Evolutionary conservation across 176 grass and related monocot species (phyloP).

Genomic region (Tillandsia fasciculata): DNA sequence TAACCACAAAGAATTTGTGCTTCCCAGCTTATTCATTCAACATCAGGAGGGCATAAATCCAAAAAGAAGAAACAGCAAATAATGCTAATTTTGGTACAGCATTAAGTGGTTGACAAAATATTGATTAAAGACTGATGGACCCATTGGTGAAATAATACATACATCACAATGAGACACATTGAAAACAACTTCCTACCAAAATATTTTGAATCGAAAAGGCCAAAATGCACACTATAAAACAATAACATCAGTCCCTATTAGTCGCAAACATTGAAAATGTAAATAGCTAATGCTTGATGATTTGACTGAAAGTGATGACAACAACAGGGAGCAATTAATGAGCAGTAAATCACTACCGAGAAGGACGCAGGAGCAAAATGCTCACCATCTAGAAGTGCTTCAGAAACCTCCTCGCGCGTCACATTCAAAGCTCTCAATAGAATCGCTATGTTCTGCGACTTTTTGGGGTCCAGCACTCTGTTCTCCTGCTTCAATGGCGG

Average conservation of each 20-base stretch:
- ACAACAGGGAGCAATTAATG: too few relatives aligned
- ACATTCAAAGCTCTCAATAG: constrained; percentile 91
- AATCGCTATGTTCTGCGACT: constrained; percentile 97
- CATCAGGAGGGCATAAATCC: too few relatives aligned
- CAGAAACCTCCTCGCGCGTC: constrained; percentile 79
- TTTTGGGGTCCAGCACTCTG: constrained; percentile 97
- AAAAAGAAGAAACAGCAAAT: too few relatives aligned
- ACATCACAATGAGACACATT: constrained; percentile 4
- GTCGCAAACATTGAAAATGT: too few relatives aligned
- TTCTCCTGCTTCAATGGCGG: constrained; percentile 68
- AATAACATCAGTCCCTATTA: too few relatives aligned
- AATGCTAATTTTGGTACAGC: too few relatives aligned
- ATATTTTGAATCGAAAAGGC: neutral
- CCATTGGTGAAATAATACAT: neutral
- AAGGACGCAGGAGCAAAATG: neutral
- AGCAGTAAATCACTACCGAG: neutral
- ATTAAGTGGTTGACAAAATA: too few relatives aligned
- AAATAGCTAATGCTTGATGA: too few relatives aligned
- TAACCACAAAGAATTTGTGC: too few relatives aligned
- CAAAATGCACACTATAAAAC: too few relatives aligned
- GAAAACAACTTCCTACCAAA: constrained; percentile 36
- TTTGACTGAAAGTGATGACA: neutral
- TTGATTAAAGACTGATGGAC: neutral
- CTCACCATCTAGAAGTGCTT: constrained; percentile 85
- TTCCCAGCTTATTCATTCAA: too few relatives aligned